Base-by-base conservation (phyloP, 2,329 filamentous ascomycete species). In the Sarocladium strictum region DNA sequence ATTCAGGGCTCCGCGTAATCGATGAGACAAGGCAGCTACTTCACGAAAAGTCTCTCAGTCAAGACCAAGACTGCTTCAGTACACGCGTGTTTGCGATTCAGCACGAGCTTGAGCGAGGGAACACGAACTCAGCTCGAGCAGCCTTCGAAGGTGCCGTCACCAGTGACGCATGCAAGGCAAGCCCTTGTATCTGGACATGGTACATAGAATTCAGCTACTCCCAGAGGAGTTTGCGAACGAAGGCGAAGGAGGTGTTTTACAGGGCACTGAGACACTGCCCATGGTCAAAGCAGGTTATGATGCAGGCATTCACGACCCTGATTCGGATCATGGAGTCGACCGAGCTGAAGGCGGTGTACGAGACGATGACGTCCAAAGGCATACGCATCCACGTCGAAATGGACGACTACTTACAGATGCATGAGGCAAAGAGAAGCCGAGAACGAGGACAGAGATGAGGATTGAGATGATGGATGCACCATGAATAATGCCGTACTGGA, bases 1-100 rank as follows among this genome's bases (percentile, higher is more conserved):
- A 93, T 64, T 76, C 83, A 2, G 81, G 85, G 7, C 81, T 90
- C 41, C 80, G 85, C 23, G 78, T 94, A 54, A 81, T 90, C 58
- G 89, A 95, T 61, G 86, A 89, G 17, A 81, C 95, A 19, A 83
- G 88, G n/a, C 75, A 79, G 5, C 70, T 89, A 9, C 72, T 92
- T 11, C 69, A 77, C 19, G 75, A 77, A 64, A 77, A 77, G 63
- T 68, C 83, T 0, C 67, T 79, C 2, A 59, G 65, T 5, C 60
- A 64, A 15, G 51, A 56, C 6, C 66, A 73, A 53, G 76, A 79
- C 61, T 69, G 69, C 38, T 58, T 77, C 12, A 67, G 67, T 58
- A 75, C 67, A 58, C 74, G 76, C 7, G 58, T 75, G 12, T 80
- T 82, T 62, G 72, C 76, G 21, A 74, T 83, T 49, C 67, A 70